Conservation (phyloP, 2,329 filamentous ascomycete species). For the Tolypocladium guangdongense region DNA sequence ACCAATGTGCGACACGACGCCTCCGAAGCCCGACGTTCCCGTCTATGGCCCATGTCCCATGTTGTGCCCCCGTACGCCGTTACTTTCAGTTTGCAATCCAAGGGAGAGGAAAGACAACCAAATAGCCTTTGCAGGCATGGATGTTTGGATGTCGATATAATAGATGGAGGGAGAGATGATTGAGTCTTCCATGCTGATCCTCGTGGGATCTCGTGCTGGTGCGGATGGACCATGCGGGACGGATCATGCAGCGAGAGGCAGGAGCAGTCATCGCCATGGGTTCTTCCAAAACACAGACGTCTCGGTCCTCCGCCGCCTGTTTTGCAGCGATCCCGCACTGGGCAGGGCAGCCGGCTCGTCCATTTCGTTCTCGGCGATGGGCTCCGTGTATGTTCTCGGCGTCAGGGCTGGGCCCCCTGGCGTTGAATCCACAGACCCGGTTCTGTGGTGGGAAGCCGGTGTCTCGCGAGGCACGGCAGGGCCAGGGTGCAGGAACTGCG, state of each 20-base stretch:
- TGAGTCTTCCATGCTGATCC: neutral
- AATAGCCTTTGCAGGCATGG: no score
- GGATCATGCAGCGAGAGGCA: neutral
- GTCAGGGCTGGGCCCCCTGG: constrained; percentile 3
- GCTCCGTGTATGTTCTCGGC: constrained; percentile 13
- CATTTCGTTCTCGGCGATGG: constrained; percentile 14
- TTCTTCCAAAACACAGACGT: constrained; percentile 12
- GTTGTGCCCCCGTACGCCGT: neutral
- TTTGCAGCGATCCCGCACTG: constrained; percentile 13
- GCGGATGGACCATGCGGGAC: neutral
- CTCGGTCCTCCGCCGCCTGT: constrained; percentile 15
- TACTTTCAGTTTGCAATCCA: neutral
- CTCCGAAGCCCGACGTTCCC: neutral
- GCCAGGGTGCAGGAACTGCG: constrained; percentile 37
- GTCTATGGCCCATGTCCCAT: neutral
- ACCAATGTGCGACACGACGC: neutral
- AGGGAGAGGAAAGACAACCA: neutral
- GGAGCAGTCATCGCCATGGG: constrained; percentile 4
- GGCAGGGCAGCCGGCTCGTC: constrained; percentile 14
- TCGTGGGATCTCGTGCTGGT: neutral
- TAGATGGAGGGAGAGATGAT: neutral
- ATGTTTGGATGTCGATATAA: neutral
- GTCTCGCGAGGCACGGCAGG: constrained; percentile 25
- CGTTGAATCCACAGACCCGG: constrained; percentile 13
- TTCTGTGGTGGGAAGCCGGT: constrained; percentile 11